Percentiles rank a stretch among this genome's conserved stretches.
phyloP scores from a whole-genome alignment of 176 grass and related monocot genomes.

The Pontederia crassipes region DNA sequence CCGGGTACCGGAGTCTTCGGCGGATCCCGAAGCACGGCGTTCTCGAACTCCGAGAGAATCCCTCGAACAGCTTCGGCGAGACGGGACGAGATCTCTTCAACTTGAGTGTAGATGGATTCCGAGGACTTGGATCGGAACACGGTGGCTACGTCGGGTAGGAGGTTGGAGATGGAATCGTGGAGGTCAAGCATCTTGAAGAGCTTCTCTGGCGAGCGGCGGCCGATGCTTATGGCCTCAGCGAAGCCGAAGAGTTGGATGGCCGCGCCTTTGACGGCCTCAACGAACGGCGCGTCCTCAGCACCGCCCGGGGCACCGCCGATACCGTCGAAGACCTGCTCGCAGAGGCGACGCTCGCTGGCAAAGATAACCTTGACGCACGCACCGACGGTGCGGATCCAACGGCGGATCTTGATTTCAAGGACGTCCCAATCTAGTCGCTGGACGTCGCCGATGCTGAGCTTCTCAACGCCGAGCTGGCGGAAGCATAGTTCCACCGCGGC shows the following conservation, averaged over 20 bases:
- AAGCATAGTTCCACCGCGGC: slow-evolving; percentile 57
- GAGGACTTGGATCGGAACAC: slow-evolving; percentile 63
- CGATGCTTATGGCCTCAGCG: slow-evolving; percentile 76
- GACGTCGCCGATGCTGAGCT: slow-evolving; percentile 85
- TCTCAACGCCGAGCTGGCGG: slow-evolving; percentile 75
- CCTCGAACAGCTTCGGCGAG: slow-evolving; percentile 73
- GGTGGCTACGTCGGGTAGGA: slow-evolving; percentile 64
- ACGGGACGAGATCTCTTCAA: slow-evolving; percentile 53
- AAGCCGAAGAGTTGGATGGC: slow-evolving; percentile 86
- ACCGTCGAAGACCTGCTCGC: slow-evolving; percentile 68
- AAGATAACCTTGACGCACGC: slow-evolving; percentile 56
- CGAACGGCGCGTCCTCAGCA: slow-evolving; percentile 47
- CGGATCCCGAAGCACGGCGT: slow-evolving; percentile 64
- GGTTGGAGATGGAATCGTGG: slow-evolving; percentile 59
- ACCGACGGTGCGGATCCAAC: slow-evolving; percentile 76
- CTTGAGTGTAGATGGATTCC: slow-evolving; percentile 62
- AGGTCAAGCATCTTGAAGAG: slow-evolving; percentile 95
- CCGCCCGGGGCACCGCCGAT: slow-evolving; percentile 17
- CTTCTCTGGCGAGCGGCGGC: slow-evolving; percentile 77
- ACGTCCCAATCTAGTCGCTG: slow-evolving; percentile 68
- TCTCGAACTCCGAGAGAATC: slow-evolving; percentile 88
- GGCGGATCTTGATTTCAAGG: slow-evolving; percentile 64
- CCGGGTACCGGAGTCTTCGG: slow-evolving; percentile 65
- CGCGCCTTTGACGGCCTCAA: slow-evolving; percentile 70
- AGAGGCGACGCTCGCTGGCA: slow-evolving; percentile 76